These are phyloP conservation scores for Coelastrella sp. DNA, from an alignment of 139 green algal species.

Conservation along the genomic window DNA sequence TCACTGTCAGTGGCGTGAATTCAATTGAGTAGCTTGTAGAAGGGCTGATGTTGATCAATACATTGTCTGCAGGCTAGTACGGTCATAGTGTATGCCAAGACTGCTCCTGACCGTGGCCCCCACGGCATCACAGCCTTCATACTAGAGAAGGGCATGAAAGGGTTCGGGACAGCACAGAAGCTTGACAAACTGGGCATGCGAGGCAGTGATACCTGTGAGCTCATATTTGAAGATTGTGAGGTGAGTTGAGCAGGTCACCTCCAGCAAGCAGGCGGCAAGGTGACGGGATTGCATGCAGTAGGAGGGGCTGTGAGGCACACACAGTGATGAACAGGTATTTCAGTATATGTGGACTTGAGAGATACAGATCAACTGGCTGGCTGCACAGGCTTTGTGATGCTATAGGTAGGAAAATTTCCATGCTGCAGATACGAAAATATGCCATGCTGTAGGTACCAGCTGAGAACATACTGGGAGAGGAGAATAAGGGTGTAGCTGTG, in stretches of 20 bases:
- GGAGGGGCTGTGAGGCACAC: no score
- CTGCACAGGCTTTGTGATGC: no score
- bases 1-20: no score
- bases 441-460: conserved; percentile 70
- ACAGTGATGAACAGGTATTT: no score
- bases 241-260: conserved; percentile 48
- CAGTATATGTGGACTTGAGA: no score
- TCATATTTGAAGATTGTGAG: conserved; percentile 94
- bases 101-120: conserved; percentile 66
- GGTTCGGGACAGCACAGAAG: conserved; percentile 93
- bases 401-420: no score
- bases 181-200: conserved; percentile 97
- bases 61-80: conserved; percentile 77
- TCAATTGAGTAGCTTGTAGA: no score
- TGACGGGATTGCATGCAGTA: no score
- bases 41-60: no score
- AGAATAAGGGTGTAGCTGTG: conserved; percentile 86
- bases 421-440: no score
- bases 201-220: conserved; percentile 94
- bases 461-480: conserved; percentile 90
- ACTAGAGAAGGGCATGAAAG: conserved; percentile 91
- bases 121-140: conserved; percentile 97
- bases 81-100: conserved; percentile 95
- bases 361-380: no score
- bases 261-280: no score